These are phyloP conservation scores for Dichomitus squalens DNA, from an alignment of 1,284 basidiomycete genomes.

Conservation along the genomic window DNA sequence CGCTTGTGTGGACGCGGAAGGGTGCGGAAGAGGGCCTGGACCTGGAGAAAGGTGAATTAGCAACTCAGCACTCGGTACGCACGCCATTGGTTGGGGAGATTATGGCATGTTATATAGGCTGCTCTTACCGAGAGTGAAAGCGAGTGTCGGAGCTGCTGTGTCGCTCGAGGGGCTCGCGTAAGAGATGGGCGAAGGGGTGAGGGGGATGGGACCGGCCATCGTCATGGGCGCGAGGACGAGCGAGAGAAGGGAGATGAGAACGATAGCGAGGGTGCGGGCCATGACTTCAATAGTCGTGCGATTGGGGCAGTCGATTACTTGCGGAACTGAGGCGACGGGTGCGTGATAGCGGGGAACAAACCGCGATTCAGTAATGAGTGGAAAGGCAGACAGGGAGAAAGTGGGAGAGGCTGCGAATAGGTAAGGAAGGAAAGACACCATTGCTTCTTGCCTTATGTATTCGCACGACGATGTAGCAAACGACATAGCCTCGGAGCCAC, in stretches of 20 bases:
- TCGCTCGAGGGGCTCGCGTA: background rate
- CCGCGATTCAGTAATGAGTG: too few species aligned
- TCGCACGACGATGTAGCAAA: too few species aligned
- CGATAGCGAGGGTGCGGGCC: conserved; percentile 5
- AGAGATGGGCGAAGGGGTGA: background rate
- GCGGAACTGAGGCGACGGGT: background rate
- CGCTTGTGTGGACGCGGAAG: background rate
- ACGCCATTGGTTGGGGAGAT: too few species aligned
- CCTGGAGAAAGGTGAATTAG: background rate
- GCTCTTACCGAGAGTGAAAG: conserved; percentile 11
- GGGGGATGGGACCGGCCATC: conserved; percentile 11
- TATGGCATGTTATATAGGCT: too few species aligned
- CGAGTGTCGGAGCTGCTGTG: background rate
- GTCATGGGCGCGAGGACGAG: conserved; percentile 11
- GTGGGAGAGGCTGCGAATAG: too few species aligned
- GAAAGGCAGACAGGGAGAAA: too few species aligned
- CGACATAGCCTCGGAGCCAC: too few species aligned
- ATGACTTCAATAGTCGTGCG: background rate
- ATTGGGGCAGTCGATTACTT: background rate
- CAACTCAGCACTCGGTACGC: background rate
- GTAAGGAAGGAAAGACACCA: too few species aligned
- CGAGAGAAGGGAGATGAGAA: conserved; percentile 7
- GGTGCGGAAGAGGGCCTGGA: background rate
- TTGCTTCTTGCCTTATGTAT: too few species aligned
- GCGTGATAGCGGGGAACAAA: background rate